These are phyloP conservation scores for Angomonas ambiguus DNA, from an alignment of 208 protist genomes.

Conservation along the genomic window DNA sequence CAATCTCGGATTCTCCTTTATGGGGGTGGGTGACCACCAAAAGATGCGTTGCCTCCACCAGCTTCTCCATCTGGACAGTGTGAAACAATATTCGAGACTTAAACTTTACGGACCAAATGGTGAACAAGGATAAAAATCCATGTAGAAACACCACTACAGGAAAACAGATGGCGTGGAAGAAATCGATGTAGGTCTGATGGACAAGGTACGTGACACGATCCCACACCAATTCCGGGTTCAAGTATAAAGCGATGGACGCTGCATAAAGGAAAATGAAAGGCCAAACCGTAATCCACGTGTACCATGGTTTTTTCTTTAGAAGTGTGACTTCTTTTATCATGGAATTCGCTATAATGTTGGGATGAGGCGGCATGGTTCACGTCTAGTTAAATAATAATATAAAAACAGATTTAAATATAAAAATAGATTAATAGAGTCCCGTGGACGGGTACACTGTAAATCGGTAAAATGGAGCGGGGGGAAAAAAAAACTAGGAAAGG, in stretches of 20 bases:
- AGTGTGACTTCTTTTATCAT: conserved; percentile 69
- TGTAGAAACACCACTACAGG: conserved; percentile 81
- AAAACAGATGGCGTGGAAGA: conserved; percentile 82
- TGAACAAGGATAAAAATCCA: conserved; percentile 85
- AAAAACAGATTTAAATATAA: background rate
- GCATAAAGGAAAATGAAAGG: conserved; percentile 78
- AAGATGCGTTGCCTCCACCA: conserved; percentile 58
- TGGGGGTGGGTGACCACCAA: conserved; percentile 71
- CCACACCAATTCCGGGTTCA: conserved; percentile 83
- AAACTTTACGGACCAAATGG: conserved; percentile 86
- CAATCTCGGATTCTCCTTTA: conserved; percentile 84
- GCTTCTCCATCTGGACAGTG: conserved; percentile 30
- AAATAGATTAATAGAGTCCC: background rate
- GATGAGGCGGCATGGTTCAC: conserved; percentile 18
- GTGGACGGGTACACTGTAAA: background rate
- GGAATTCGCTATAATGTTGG: conserved; percentile 58
- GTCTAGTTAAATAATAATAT: background rate
- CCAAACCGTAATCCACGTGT: conserved; percentile 80
- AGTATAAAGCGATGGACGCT: conserved; percentile 47
- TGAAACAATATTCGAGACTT: conserved; percentile 61
- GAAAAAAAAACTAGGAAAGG: conserved; percentile 8
- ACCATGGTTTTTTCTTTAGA: conserved; percentile 60
- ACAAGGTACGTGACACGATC: conserved; percentile 83
- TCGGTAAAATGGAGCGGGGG: background rate
- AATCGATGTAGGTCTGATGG: conserved; percentile 87